Evolutionary conservation across 2,329 filamentous ascomycete genomes (phyloP), one percentile per base, ranked within the genome.

Genomic region (Cephalotrichum gorgonifer): DNA sequence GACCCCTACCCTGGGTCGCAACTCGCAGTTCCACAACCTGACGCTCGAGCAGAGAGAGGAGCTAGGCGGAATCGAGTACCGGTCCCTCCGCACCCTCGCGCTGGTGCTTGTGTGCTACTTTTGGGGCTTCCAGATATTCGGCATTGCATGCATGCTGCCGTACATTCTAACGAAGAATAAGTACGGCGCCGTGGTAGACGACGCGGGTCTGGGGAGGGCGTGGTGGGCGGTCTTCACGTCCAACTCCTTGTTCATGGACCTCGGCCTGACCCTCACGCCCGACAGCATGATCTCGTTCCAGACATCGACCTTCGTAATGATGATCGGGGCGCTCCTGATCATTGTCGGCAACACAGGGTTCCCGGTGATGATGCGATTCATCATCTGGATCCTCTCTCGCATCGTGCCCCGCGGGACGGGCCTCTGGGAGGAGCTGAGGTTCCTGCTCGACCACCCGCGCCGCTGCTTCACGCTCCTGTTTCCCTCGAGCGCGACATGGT

Each of bases 151-250:
- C 55, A 65, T 96, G 12, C 60, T 88, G 3, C 87, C 88, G 0
- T 98, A 89, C 84, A 95, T 97, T 50, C 61, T 83, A 26, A 69
- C 79, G 22, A 79, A 74, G 41, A 52, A 71, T 1, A 69, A 66
- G 2, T 96, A 87, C 63, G 81, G 79, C 5, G 55, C 70, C 0
- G 61, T 91, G 15, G 78, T 96, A n/a, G 70, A 75, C 2, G 64
- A 62, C 0, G 73, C 70, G 46, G 81, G 80, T 8, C 69, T 86
- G 55, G 82, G 74, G 50, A 79, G 79, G 38, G 76, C 79, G 0
- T 98, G 93, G 93, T 98, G 93, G 86, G 89, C 80, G 0, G 81
- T 98, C 56, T 98, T 91, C 68, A 95, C 88, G 0, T 71, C 89
- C 14, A 88, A 81, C 44, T 93, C 89, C 38, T 78, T 89, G 49